A percentile compares a stretch with the other conserved stretches of the same genome.
phyloP scores from a whole-genome alignment of 257 asterid genomes.

The Leptodermis oblonga region DNA sequence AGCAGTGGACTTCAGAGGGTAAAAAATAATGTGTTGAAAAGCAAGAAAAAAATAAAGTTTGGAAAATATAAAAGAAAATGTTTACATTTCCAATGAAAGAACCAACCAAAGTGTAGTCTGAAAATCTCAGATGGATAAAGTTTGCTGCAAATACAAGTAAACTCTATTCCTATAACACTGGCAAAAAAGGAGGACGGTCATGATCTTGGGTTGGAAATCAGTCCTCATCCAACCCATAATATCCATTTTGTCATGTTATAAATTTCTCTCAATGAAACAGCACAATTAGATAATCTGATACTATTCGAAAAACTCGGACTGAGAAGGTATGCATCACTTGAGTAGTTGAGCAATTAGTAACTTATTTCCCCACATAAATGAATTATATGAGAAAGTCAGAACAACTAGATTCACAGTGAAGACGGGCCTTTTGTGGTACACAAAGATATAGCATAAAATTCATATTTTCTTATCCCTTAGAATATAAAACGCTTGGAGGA shows the following conservation, averaged over 20 bases:
- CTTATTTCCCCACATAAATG: too few relatives aligned
- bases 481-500: neutral
- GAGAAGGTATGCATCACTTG: neutral
- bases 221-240: neutral
- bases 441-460: neutral
- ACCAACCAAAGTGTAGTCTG: neutral
- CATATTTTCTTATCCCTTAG: neutral
- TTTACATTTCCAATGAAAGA: neutral
- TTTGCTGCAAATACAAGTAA: neutral
- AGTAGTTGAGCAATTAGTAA: neutral
- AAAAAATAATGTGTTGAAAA: neutral
- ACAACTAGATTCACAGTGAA: neutral
- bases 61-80: neutral
- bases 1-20: neutral
- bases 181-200: neutral
- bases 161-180: neutral
- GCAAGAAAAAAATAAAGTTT: neutral
- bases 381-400: neutral
- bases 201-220: neutral
- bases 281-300: neutral
- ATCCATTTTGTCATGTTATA: neutral
- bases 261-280: neutral
- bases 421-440: neutral
- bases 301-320: neutral
- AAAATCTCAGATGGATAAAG: neutral